These are phyloP conservation scores for Arabidopsis hybrid DNA, from an alignment of 441 rosid genomes.

Conservation along the genomic window DNA sequence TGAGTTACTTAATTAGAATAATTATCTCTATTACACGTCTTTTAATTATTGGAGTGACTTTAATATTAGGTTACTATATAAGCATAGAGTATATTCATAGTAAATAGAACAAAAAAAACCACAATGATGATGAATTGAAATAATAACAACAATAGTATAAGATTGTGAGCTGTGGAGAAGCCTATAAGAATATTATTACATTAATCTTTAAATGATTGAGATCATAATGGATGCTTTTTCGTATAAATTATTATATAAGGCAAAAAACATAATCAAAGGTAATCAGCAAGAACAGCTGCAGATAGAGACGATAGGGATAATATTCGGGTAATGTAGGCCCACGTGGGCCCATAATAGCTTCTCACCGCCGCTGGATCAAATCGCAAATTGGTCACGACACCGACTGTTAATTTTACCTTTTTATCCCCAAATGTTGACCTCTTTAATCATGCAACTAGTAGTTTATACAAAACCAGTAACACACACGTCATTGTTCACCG, in stretches of 20 bases:
- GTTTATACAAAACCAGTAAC: not conserved
- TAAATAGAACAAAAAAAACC: not conserved
- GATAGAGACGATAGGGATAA: conserved; percentile 46
- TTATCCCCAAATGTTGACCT: conserved; percentile 39
- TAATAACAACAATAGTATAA: conserved; percentile 11
- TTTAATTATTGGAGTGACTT: conserved; percentile 11
- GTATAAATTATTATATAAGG: conserved; percentile 26
- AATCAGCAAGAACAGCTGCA: conserved; percentile 47
- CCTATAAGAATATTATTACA: conserved; percentile 40
- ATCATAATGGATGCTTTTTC: conserved; percentile 44
- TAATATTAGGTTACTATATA: conserved; percentile 12
- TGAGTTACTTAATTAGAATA: not conserved
- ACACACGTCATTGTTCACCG: conserved; percentile 23
- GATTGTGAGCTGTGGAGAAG: conserved; percentile 43
- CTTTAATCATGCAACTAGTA: conserved; percentile 40
- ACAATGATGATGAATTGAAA: conserved; percentile 17
- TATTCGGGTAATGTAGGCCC: conserved; percentile 38
- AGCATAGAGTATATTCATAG: conserved; percentile 22
- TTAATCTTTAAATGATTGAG: conserved; percentile 45
- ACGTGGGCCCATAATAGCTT: conserved; percentile 35
- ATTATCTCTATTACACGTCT: conserved; percentile 12
- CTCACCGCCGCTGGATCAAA: conserved; percentile 44
- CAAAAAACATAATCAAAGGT: conserved; percentile 33
- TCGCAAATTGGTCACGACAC: conserved; percentile 30
- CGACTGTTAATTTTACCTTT: conserved; percentile 23